These are phyloP conservation scores for Lactarius hengduanensis DNA, from an alignment of 768 basidiomycete species.

Conservation along the genomic window DNA sequence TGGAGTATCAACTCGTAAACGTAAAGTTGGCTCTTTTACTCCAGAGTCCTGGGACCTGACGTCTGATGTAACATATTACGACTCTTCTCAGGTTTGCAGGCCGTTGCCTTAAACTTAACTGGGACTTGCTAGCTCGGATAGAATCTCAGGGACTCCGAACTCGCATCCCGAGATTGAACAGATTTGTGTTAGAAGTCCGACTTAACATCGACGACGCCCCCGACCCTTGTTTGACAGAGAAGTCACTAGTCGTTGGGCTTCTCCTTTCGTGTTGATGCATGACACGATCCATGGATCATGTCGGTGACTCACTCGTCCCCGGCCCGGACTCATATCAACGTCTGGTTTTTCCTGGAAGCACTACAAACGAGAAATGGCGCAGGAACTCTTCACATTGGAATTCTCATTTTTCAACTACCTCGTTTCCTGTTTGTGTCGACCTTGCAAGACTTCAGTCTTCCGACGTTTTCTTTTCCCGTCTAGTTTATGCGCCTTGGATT, in stretches of 20 bases:
- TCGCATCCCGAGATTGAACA: not conserved
- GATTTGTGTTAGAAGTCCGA: not conserved
- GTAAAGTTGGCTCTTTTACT: not conserved
- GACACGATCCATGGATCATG: not conserved
- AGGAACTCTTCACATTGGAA: not conserved
- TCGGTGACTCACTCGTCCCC: not conserved
- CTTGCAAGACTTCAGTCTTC: not conserved
- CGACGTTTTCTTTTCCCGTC: not conserved
- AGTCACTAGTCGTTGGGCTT: not conserved
- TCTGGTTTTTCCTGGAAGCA: not conserved
- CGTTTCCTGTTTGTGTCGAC: not conserved
- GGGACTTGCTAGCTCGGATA: not conserved
- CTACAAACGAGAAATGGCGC: not conserved
- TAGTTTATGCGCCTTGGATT: not conserved
- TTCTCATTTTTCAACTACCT: not conserved
- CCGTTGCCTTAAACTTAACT: not conserved
- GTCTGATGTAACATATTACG: not conserved
- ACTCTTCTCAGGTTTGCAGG: not conserved
- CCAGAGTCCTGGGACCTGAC: not conserved
- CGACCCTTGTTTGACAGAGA: not conserved
- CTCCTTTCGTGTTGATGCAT: not conserved
- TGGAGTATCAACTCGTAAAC: not conserved
- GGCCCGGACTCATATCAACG: not conserved
- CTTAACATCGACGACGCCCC: not conserved
- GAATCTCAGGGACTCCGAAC: not conserved